phyloP scores from a whole-genome alignment of 257 asterid genomes.

The Echites panduratus region DNA sequence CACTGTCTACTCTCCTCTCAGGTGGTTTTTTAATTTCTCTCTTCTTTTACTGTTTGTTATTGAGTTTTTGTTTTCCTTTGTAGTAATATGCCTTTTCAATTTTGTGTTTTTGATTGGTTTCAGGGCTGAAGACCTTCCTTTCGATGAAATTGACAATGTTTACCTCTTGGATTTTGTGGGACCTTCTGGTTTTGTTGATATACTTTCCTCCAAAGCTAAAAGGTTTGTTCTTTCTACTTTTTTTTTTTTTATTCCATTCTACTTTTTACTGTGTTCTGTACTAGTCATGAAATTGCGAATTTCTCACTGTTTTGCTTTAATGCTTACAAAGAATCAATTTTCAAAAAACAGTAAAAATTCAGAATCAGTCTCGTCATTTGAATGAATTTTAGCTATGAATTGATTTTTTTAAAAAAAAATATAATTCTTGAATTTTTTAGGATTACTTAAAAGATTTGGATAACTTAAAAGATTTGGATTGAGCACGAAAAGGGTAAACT shows the following conservation, averaged over 20 bases:
- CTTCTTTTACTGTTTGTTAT: background rate
- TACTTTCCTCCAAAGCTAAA: conserved; percentile 52
- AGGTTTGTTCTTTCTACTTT: conserved; percentile 24
- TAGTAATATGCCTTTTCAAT: conserved; percentile 6
- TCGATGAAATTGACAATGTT: conserved; percentile 49
- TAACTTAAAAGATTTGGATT: background rate
- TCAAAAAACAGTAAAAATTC: background rate
- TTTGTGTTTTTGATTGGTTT: conserved; percentile 7
- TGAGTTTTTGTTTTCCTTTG: background rate
- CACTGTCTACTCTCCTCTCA: conserved; percentile 76
- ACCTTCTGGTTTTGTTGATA: conserved; percentile 65
- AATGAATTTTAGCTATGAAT: background rate
- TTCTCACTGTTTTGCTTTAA: background rate
- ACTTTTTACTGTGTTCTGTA: background rate
- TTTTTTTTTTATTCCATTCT: background rate
- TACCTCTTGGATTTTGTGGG: conserved; percentile 95
- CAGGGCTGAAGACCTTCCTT: conserved; percentile 72
- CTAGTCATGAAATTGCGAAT: background rate
- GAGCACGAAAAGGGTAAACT: background rate
- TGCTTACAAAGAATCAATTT: background rate
- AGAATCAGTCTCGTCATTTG: background rate
- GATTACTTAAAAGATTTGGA: too few relatives aligned
- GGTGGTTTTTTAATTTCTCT: conserved; percentile 31
- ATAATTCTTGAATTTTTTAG: too few relatives aligned
- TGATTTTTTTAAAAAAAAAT: too few relatives aligned